Base-by-base conservation (phyloP, 148 eudicot genomes). In the Rhododendron molle region DNA sequence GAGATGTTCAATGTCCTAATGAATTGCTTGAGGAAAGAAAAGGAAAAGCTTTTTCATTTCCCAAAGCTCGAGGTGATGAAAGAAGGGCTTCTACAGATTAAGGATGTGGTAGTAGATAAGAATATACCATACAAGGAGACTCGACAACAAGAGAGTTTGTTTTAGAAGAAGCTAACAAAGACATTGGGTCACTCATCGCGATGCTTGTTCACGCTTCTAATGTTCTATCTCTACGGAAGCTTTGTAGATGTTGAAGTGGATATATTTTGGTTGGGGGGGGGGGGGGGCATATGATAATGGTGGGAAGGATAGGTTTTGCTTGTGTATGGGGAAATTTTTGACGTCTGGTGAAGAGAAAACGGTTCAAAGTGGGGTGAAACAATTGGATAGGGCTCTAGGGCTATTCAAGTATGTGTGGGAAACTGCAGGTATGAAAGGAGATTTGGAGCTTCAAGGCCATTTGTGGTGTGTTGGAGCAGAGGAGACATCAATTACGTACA, bases 81-180 rank as follows among this genome's bases (percentile, higher is more conserved):
- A 89, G 98, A 94, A 91, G 99, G 99, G 80, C 91, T 97, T 52
- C 82, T 87, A 78, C 98, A 93, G 88, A 94, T 97, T 26, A 93
- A 90, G 89, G 96, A 94, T 65, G 92, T 97, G 52, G 65, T 92
- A 47, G 74, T 95, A 65, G 98, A 95, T 85, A 93, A 91, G 84
- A 93, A 91, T 40, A 92, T 94, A 6, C 93, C 94, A 81, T 96
- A 91, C 88, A 93, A 85, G 88, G 98, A 96, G 88, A 92, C 89
- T 79, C 90, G 88, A 67, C 87, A 88, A 84, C 94, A 91, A 49
- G 94, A 94, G 80, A 90, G 88, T 91, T 87, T 94, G 86, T 95
- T 94, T 80, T 96, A 93, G 44, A 95, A 92, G 91, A 94, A 92
- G 89, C 91, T 97, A 13, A 52, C 90, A 23, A 94, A 92, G 88